Evolutionary conservation across 768 basidiomycete genomes (phyloP).

Genomic region (Filobasidium floriforme): DNA sequence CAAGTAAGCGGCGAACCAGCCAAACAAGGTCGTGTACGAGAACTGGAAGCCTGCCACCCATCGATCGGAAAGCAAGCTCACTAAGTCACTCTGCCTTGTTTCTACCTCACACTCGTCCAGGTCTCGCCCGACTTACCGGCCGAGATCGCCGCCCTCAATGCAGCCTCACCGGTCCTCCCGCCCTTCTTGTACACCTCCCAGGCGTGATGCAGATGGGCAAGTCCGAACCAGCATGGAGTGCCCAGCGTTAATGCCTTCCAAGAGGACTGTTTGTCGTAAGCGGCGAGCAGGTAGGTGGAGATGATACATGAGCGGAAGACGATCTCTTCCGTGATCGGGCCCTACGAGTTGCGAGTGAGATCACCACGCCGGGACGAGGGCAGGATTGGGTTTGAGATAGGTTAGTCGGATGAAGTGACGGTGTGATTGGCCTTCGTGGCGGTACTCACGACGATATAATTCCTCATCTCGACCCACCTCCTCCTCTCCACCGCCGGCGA

Average conservation of each 20-base stretch:
- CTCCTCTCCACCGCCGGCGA: conserved; percentile 2
- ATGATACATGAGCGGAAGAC: conserved; percentile 83
- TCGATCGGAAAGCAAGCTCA: too few relatives aligned
- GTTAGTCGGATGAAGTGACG: background rate
- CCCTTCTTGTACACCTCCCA: conserved; percentile 72
- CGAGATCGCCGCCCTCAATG: conserved; percentile 52
- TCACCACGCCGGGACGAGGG: background rate
- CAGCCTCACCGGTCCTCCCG: conserved; percentile 61
- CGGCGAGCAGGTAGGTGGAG: conserved; percentile 62
- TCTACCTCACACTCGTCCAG: background rate
- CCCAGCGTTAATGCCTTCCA: conserved; percentile 62
- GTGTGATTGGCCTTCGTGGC: too few relatives aligned
- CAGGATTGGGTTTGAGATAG: background rate
- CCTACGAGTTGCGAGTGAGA: conserved; percentile 52
- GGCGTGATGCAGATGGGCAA: conserved; percentile 92
- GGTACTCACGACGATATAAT: conserved; percentile 54
- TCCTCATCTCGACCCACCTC: conserved; percentile 58
- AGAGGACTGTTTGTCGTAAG: conserved; percentile 44
- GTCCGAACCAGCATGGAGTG: conserved; percentile 77
- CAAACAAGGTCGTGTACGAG: conserved; percentile 84
- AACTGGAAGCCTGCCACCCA: conserved; percentile 69
- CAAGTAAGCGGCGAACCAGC: conserved; percentile 75
- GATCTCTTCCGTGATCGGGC: conserved; percentile 83
- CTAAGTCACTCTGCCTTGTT: background rate
- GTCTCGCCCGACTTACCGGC: conserved; percentile 45